Base-by-base conservation (phyloP, 176 grass and related monocot genomes). In the Chrysopogon serrulatus region DNA sequence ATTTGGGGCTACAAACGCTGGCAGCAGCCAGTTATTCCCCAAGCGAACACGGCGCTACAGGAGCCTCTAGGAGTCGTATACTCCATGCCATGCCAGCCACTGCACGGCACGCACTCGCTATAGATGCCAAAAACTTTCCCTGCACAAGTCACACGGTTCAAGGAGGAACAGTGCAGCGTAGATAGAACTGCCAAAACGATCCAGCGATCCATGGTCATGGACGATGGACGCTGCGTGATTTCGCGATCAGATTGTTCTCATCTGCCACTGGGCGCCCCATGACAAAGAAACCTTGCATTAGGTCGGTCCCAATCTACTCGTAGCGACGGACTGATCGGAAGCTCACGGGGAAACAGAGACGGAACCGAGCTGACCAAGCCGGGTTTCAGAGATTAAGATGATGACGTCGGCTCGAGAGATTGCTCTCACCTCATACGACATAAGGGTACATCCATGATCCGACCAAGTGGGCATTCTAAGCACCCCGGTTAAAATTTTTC, bases 121-220 rank as follows among this genome's bases (percentile, higher is more conserved):
- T 17, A 73, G 13, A 23, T 73, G 87, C 26, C 59, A 44, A 79
- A 31, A 77, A 2, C 37, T 11, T 62, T 63, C 19, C 42, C 15
- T 73, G 44, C 51, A 27, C 42, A 27, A 21, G 65, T 79, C 87
- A 64, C 65, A 28, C 53, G 40, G 40, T 53, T 88, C 65, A 88
- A 65, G 64, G 73, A 72, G 53, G 30, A 33, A 28, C 16, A 44
- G 71, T 68, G 6, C 28, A 36, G 45, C 44, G 32, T 49, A 26
- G 59, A 61, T 30, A 28, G 24, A 66, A 33, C 23, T 15, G 28
- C 60, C 49, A 54, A 51, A 67, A 31, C 61, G n/a, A 76, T 15
- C 16, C 26, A 74, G 33, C 73, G 40, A 51, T 10, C 11, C 51
- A 24, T 56, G 40, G 40, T 3, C 48, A 51, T 51, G 48, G 17